A percentile compares a stretch with the other conserved stretches of the same genome.
These are phyloP conservation scores for Crucihimalaya himalaica DNA, from an alignment of 345 rosid species.

Conservation along the genomic window DNA sequence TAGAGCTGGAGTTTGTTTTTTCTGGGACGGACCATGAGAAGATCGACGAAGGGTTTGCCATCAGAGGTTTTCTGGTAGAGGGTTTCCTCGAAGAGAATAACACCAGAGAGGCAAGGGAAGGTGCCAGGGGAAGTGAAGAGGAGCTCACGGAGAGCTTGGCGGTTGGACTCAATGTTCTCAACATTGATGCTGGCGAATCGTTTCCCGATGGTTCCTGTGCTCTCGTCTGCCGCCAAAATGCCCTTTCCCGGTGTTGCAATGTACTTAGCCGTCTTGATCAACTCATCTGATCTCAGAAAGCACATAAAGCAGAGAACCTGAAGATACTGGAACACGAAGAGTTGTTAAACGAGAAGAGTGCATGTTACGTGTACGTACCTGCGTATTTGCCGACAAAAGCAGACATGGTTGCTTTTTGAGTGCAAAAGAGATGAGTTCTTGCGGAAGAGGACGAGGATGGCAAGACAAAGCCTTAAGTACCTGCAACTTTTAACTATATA, in stretches of 20 bases:
- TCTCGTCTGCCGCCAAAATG: constrained; percentile 93
- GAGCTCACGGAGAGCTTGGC: constrained; percentile 92
- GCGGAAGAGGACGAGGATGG: constrained; percentile 37
- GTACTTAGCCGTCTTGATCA: constrained; percentile 86
- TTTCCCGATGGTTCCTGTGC: constrained; percentile 97
- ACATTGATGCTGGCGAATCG: constrained; percentile 87
- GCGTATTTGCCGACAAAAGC: constrained; percentile 89
- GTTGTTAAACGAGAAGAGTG: not conserved
- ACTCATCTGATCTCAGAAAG: constrained; percentile 61
- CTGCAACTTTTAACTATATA: constrained; percentile 25
- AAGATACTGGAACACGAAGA: not conserved
- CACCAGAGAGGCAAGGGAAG: constrained; percentile 79
- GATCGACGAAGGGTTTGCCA: constrained; percentile 81
- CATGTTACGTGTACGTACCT: constrained; percentile 49
- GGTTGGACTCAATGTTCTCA: constrained; percentile 90
- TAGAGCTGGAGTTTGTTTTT: not conserved
- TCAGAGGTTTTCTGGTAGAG: constrained; percentile 80
- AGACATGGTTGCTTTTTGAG: constrained; percentile 55
- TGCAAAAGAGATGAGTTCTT: constrained; percentile 30
- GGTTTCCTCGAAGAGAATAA: constrained; percentile 94
- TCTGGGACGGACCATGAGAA: constrained; percentile 48
- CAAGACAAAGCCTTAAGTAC: constrained; percentile 44
- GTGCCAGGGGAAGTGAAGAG: constrained; percentile 82
- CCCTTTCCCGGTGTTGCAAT: constrained; percentile 96
- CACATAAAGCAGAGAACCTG: constrained; percentile 19